phyloP scores from a whole-genome alignment of 176 grass and related monocot species.

The Carex parvula region DNA sequence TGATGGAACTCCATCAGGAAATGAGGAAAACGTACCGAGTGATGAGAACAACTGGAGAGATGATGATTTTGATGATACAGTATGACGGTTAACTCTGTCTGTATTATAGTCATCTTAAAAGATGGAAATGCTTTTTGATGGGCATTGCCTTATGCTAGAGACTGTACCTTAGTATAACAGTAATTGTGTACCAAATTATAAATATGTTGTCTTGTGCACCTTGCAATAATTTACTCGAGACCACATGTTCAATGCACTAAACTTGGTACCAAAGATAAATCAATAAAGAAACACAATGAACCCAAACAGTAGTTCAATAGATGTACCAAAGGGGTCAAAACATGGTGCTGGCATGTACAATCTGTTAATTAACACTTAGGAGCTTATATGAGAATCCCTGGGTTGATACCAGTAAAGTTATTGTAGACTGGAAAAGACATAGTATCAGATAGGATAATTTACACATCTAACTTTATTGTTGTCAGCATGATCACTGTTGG shows the following conservation, averaged over 20 bases:
- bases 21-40: constrained; percentile 35
- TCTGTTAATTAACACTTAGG: neutral
- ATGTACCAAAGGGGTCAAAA: no score
- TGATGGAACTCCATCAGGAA: constrained; percentile 24
- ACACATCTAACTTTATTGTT: no score
- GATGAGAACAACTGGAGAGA: neutral
- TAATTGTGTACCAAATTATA: neutral
- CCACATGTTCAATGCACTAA: no score
- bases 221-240: no score
- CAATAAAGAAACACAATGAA: no score
- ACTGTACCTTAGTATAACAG: neutral
- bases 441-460: no score
- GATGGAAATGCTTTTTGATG: neutral
- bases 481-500: no score
- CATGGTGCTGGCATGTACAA: neutral
- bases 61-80: constrained; percentile 49
- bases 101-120: neutral
- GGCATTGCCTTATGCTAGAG: neutral
- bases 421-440: neutral
- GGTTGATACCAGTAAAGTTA: neutral
- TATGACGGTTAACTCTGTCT: constrained; percentile 16
- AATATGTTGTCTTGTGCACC: neutral
- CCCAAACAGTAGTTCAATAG: no score
- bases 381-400: no score
- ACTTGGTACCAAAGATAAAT: no score